phyloP scores from a whole-genome alignment of 2,329 filamentous ascomycete species.

The Cladosporium velox region DNA sequence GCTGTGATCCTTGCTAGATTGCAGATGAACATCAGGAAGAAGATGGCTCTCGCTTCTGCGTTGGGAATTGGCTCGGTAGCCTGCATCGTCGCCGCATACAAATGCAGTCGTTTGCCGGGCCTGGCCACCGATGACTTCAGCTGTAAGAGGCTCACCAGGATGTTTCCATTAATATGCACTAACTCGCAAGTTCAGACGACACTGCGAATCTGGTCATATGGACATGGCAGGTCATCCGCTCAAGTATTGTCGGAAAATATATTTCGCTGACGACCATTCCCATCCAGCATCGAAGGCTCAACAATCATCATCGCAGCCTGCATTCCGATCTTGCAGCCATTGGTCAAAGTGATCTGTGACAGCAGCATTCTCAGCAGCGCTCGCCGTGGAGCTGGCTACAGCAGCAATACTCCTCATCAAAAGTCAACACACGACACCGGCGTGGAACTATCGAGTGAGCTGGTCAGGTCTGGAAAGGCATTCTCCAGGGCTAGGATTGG shows the following conservation, averaged over 20 bases:
- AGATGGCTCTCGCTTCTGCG: slow-evolving; percentile 43
- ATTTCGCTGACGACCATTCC: neutral
- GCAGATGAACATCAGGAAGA: slow-evolving; percentile 45
- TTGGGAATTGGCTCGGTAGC: slow-evolving; percentile 46
- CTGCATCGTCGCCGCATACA: slow-evolving; percentile 38
- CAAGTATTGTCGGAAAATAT: neutral
- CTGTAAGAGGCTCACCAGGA: slow-evolving; percentile 28
- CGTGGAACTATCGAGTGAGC: neutral
- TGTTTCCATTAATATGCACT: neutral
- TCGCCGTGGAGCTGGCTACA: neutral
- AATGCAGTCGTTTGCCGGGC: slow-evolving; percentile 36
- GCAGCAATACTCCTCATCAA: neutral
- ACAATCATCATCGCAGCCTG: slow-evolving; percentile 40
- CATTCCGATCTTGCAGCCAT: slow-evolving; percentile 39
- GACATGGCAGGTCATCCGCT: slow-evolving; percentile 36
- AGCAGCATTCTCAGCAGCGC: slow-evolving; percentile 9
- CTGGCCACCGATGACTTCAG: slow-evolving; percentile 36
- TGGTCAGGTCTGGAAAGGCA: slow-evolving; percentile 8
- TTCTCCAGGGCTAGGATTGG: slow-evolving; percentile 14
- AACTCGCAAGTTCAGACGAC: slow-evolving; percentile 28
- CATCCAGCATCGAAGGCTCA: slow-evolving; percentile 35
- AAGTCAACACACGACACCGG: slow-evolving; percentile 2
- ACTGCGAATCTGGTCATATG: slow-evolving; percentile 50
- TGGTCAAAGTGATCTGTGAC: slow-evolving; percentile 26
- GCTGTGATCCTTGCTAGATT: slow-evolving; percentile 42